Base-by-base conservation (phyloP, 2,329 filamentous ascomycete species). In the Endothia cerciana region DNA sequence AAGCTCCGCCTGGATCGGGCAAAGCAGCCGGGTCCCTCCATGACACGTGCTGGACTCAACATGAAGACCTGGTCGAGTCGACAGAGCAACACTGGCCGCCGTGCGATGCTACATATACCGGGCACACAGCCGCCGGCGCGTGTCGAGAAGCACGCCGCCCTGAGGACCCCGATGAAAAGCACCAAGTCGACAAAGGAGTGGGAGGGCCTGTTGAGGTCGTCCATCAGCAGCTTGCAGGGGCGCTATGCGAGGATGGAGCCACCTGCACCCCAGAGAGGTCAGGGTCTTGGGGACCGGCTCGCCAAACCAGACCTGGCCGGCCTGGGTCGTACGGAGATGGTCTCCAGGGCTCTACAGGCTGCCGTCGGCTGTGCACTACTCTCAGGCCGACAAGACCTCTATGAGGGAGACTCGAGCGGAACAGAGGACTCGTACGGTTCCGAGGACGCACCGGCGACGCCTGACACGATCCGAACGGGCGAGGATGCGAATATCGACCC, bases 281-380 rank as follows among this genome's bases (percentile, higher is more conserved):
- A 36, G 41, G 22, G 47, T 4, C 62, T 67, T 2, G 62, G 62
- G 8, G 49, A 64, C 28, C 47, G 33, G 57, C 55, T 58, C 10
- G 62, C 65, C 22, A 41, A 56, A 13, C 41, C 57, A 13, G 40
- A 45, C 33, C 13, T 67, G 62, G 51, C 58, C n/a, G 62, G 64
- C 19, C 25, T 60, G 5, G 62, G 53, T 38, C 51, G 41, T 33
- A 30, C 30, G 28, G 45, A 56, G 57, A 47, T 65, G 62, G 65
- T 63, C 8, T 67, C 62, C 13, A 49, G 62, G 49, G 65, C 65
- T 22, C 60, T 64, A 19, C 65, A 67, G 30, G 62, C 63, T 56
- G 65, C 65, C 19, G 51, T 63, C 15, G 65, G 65, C 41, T 64
- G 65, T 60, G 57, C 49, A 57, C 25, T 51, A 11, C 47, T 40